Conservation (phyloP, 192 early-diverging fungal genomes). For the Entomortierella parvispora region DNA sequence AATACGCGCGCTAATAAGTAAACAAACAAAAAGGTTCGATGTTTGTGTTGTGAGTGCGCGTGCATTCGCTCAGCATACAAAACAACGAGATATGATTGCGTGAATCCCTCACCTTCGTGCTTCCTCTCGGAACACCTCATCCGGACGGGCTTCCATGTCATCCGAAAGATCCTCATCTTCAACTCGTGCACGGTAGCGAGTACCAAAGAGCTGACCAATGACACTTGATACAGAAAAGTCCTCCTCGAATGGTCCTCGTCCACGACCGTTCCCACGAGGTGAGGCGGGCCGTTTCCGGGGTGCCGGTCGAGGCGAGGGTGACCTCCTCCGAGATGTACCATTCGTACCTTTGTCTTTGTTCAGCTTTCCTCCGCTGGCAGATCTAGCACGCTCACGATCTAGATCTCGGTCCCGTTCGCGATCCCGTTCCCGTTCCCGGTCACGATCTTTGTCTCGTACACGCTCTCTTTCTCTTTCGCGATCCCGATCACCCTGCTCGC, state of each 20-base stretch:
- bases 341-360: conserved; percentile 7
- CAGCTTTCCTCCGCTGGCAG: neutral
- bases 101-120: conserved; percentile 34
- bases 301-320: conserved; percentile 22
- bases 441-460: conserved; percentile 6
- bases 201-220: conserved; percentile 26
- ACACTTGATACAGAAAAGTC: conserved; percentile 33
- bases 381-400: neutral
- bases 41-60: no score
- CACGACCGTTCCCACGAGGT: conserved; percentile 12
- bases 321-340: conserved; percentile 12
- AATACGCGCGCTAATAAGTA: conserved; percentile 34
- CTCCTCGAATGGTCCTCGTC: conserved; percentile 29
- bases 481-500: conserved; percentile 26
- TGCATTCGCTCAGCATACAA: no score
- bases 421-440: conserved; percentile 12
- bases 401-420: conserved; percentile 3
- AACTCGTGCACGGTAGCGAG: conserved; percentile 17
- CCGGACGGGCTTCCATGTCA: conserved; percentile 43
- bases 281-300: conserved; percentile 11
- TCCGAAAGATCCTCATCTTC: conserved; percentile 42
- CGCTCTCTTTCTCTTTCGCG: conserved; percentile 19
- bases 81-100: neutral
- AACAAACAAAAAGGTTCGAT: neutral
- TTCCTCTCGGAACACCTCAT: conserved; percentile 50